Evolutionary conservation across 2,329 filamentous ascomycete genomes (phyloP), one percentile per base, ranked within the genome.

Genomic region (Talaromyces pinophilus): DNA sequence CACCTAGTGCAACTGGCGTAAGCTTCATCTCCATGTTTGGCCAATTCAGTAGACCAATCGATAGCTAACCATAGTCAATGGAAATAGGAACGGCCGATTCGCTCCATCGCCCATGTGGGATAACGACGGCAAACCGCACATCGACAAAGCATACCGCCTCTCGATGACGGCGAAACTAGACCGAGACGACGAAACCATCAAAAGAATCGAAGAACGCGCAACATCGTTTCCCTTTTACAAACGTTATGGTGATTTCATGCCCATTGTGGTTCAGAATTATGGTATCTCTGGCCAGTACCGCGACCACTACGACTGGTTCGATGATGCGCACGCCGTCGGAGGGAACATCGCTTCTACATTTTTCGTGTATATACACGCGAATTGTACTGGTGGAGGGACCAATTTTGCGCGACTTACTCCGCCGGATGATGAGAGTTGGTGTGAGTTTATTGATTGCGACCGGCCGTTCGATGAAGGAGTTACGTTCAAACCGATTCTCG

Each of bases 1-100:
- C 82, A 85, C 69, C 72, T 87, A 22, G 74, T 86, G 1, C 80
- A 84, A 17, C 82, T 85, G 50, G 85, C 84, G 84, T 86, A 61
- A n/a, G 73, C 73, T 15, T 60, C 22, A 35, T 25, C n/a, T 30
- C 13, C n/a, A 19, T 61, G 33, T 5, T 15, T 2, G 17, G 6
- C 10, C 28, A 33, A 13, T 28, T 30, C 15, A 6, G 10, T n/a
- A 35, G 33, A 42, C 17, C 11, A 10, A 19, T 38, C 33, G 17
- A 17, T 22, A 30, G 22, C 22, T 57, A 19, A 57, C 54, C 11
- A 19, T 15, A 8, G 5, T 7, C 4, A 5, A 6, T 25, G 17
- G n/a, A 33, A 33, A 57, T 63, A 83, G 82, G 10, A 76, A 78
- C 63, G 75, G 79, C 57, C 80, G 77, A 1, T 85, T 85, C 71